These are phyloP conservation scores for Nakazawaea pomicola DNA, from an alignment of 805 yeast genomes.

Conservation along the genomic window DNA sequence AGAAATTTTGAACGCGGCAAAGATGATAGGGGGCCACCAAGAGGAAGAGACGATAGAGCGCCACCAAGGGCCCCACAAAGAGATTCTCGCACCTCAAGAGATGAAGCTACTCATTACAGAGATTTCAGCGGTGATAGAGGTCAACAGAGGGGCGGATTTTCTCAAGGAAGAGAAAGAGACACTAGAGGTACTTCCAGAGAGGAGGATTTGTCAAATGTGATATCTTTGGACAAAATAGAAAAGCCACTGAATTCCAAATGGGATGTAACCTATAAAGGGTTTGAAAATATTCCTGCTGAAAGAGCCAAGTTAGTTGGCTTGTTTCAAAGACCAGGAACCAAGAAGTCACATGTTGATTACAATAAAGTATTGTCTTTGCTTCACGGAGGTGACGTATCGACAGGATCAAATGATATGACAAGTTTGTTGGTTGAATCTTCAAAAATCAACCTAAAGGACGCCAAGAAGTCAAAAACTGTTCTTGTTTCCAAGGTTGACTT, in stretches of 20 bases:
- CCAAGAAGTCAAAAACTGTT: slow-evolving; percentile 28
- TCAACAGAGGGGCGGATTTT: slow-evolving; percentile 2
- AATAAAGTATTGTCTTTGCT: slow-evolving; percentile 25
- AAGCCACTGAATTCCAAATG: slow-evolving; percentile 48
- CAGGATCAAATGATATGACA: slow-evolving; percentile 25
- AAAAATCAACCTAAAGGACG: slow-evolving; percentile 20
- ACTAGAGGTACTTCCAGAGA: slow-evolving; percentile 19
- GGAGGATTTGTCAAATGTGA: slow-evolving; percentile 31
- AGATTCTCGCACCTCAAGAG: no score
- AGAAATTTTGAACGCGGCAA: slow-evolving; percentile 19
- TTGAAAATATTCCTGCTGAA: slow-evolving; percentile 68
- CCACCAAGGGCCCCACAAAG: not conserved
- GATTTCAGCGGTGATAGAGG: no score
- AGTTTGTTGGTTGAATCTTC: slow-evolving; percentile 31
- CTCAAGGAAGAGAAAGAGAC: slow-evolving; percentile 15
- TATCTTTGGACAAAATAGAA: slow-evolving; percentile 47
- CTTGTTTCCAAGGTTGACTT: slow-evolving; percentile 31
- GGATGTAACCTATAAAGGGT: slow-evolving; percentile 71
- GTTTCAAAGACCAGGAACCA: slow-evolving; percentile 67
- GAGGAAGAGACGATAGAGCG: slow-evolving; percentile 14
- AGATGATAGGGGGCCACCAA: slow-evolving; percentile 16
- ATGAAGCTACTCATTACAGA: no score
- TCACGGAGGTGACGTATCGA: slow-evolving; percentile 18
- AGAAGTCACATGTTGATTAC: slow-evolving; percentile 34
- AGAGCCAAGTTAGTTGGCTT: slow-evolving; percentile 75